Conservation (phyloP, 495 filamentous ascomycete genomes). For the Durotheca rogersii region DNA sequence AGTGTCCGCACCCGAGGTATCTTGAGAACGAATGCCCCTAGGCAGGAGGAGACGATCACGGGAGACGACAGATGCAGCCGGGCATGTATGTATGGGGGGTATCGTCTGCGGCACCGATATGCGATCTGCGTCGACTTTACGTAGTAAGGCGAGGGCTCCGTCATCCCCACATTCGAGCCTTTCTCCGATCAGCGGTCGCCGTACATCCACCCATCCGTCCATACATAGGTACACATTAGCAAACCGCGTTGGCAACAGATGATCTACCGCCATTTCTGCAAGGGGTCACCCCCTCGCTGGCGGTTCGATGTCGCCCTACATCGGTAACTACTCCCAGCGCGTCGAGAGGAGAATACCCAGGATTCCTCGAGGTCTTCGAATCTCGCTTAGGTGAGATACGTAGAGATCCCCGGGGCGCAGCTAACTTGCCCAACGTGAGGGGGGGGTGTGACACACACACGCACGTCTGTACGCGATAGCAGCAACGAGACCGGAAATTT, state of each 20-base stretch:
- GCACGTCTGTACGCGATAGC: neutral
- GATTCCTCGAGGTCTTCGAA: too few species aligned
- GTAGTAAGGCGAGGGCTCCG: too few species aligned
- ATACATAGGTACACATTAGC: neutral
- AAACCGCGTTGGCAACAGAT: conserved; percentile 12
- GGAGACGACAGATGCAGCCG: neutral
- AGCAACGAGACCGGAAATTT: neutral
- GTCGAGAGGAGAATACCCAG: too few species aligned
- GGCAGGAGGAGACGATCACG: neutral
- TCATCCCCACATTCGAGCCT: too few species aligned
- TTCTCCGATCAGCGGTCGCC: too few species aligned
- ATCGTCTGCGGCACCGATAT: too few species aligned
- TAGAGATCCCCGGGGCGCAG: conserved; percentile 8
- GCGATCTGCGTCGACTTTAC: too few species aligned
- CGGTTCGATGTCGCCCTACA: conserved; percentile 16
- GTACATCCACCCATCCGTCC: too few species aligned
- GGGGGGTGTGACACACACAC: conserved; percentile 1
- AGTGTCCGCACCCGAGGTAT: too few species aligned
- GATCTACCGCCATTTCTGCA: conserved; percentile 30
- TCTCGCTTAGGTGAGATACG: conserved; percentile 18
- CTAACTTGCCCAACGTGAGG: neutral
- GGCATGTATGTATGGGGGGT: neutral
- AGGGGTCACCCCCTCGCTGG: conserved; percentile 17
- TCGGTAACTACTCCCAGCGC: conserved; percentile 26
- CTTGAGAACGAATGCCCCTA: too few species aligned